phyloP scores from a whole-genome alignment of 805 yeast species.

The Yamadazyma insecticola region DNA sequence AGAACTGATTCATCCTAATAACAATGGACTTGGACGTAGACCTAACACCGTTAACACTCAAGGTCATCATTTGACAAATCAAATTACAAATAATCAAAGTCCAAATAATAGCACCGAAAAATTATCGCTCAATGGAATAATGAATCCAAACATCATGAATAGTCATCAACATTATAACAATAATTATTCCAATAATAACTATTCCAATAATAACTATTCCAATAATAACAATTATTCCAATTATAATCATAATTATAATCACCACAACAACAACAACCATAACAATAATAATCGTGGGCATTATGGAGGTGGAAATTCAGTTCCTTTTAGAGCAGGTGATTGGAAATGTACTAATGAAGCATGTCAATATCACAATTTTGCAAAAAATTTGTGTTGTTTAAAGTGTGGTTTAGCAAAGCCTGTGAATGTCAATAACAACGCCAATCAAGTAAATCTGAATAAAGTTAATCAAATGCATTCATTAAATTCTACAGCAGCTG shows the following conservation, averaged over 20 bases:
- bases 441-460: constrained; percentile 9
- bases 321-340: constrained; percentile 96
- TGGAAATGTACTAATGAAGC: constrained; percentile 84
- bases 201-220: not conserved
- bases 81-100: constrained; percentile 3
- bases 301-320: constrained; percentile 32
- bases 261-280: constrained; percentile 13
- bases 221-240: not conserved
- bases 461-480: constrained; percentile 19
- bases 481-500: constrained; percentile 41
- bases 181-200: constrained; percentile 4
- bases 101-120: constrained; percentile 10
- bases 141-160: constrained; percentile 6
- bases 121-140: constrained; percentile 13
- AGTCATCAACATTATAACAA: constrained; percentile 10
- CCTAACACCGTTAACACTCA: constrained; percentile 5
- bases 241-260: constrained; percentile 10
- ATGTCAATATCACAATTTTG: constrained; percentile 88
- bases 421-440: constrained; percentile 13
- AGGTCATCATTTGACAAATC: constrained; percentile 2
- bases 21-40: constrained; percentile 9
- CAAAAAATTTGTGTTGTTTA: constrained; percentile 80
- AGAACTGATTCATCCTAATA: constrained; percentile 46
- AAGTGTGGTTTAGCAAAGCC: constrained; percentile 79
- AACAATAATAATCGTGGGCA: constrained; percentile 9